Conservation (phyloP, 164 flowering plant species). For the Macadamia tetraphylla region DNA sequence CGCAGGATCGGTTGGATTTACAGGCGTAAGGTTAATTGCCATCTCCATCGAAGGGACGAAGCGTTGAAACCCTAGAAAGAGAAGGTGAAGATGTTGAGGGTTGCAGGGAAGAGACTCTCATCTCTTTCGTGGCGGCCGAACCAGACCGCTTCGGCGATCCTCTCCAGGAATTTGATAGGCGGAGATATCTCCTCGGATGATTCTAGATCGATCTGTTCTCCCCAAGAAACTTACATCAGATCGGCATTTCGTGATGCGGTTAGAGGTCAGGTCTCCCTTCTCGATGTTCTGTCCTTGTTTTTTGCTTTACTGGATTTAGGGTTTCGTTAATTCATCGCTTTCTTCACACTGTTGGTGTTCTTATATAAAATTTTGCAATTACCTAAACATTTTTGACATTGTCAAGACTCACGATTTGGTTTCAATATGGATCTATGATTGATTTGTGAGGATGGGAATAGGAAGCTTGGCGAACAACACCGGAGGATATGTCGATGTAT, state of each 20-base stretch:
- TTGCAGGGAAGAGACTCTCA: conserved; percentile 58
- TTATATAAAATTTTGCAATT: neutral
- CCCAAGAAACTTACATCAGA: conserved; percentile 4
- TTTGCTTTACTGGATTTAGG: neutral
- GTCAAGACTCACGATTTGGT: neutral
- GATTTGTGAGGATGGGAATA: neutral
- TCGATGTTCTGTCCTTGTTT: neutral
- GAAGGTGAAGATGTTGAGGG: conserved; percentile 43
- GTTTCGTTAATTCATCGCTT: neutral
- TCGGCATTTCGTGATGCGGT: conserved; percentile 17
- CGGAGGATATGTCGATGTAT: too few relatives aligned
- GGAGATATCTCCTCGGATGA: conserved; percentile 15
- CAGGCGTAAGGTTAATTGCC: too few relatives aligned
- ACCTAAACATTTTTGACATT: neutral
- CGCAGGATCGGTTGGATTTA: too few relatives aligned
- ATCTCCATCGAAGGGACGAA: neutral
- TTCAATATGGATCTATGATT: neutral
- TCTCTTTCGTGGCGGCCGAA: conserved; percentile 40
- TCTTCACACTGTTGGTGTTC: neutral
- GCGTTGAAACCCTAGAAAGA: neutral
- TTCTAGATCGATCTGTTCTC: conserved; percentile 16
- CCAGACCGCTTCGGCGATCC: conserved; percentile 26
- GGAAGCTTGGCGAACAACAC: neutral
- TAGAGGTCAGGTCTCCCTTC: conserved; percentile 32
- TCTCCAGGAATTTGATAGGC: conserved; percentile 18